Evolutionary conservation across 352 stramenopile genomes (phyloP).

Genomic region (Globisporangium sylvaticum): DNA sequence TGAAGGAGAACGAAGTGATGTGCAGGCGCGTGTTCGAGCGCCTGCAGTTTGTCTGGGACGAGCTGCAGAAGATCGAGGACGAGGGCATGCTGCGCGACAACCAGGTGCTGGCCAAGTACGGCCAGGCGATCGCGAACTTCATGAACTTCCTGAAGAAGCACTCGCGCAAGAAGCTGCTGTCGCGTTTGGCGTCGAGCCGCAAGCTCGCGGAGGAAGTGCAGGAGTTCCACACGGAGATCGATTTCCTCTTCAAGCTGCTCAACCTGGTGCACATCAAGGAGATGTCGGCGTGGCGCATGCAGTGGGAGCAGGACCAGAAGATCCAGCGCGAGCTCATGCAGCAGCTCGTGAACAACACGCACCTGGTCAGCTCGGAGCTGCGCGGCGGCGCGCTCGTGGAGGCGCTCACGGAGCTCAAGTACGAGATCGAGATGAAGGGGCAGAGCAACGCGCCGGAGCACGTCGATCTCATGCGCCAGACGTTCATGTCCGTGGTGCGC

Average conservation of each 20-base stretch:
- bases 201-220: slow-evolving; percentile 15
- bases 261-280: slow-evolving; percentile 23
- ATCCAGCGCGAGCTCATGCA: slow-evolving; percentile 14
- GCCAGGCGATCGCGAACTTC: slow-evolving; percentile 30
- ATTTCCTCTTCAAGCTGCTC: slow-evolving; percentile 20
- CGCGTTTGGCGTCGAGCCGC: slow-evolving; percentile 13
- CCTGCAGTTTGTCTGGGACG: slow-evolving; percentile 27
- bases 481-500: slow-evolving; percentile 14
- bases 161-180: slow-evolving; percentile 17
- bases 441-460: slow-evolving; percentile 9
- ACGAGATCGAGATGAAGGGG: slow-evolving; percentile 19
- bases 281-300: slow-evolving; percentile 14
- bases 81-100: slow-evolving; percentile 29
- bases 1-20: slow-evolving; percentile 23
- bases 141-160: slow-evolving; percentile 23
- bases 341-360: slow-evolving; percentile 15
- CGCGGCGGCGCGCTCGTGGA: slow-evolving; percentile 16
- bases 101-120: slow-evolving; percentile 32
- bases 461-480: slow-evolving; percentile 13
- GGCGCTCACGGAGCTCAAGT: slow-evolving; percentile 21
- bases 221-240: slow-evolving; percentile 20
- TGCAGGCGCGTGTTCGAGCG: slow-evolving; percentile 19
- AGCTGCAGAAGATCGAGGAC: slow-evolving; percentile 37
- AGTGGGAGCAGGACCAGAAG: slow-evolving; percentile 18
- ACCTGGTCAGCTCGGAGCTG: slow-evolving; percentile 12